Conservation (phyloP, 1,284 basidiomycete genomes). For the Irpex sp. region DNA sequence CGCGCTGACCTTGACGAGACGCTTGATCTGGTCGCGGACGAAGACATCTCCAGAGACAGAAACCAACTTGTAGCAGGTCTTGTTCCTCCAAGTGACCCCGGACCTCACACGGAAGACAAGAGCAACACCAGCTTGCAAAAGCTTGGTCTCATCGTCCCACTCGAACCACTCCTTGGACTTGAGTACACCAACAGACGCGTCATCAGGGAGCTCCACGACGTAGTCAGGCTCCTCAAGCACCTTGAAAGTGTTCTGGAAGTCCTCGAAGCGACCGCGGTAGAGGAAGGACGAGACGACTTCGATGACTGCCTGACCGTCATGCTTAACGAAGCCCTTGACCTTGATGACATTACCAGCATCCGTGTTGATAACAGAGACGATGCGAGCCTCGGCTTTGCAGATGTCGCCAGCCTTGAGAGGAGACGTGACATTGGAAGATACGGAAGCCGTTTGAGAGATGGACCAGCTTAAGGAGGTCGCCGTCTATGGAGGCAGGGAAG, state of each 20-base stretch:
- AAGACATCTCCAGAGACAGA: constrained; percentile 83
- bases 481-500: constrained; percentile 88
- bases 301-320: constrained; percentile 76
- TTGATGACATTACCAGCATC: constrained; percentile 93
- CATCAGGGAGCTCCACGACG: constrained; percentile 68
- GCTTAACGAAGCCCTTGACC: constrained; percentile 83
- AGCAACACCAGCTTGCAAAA: constrained; percentile 74
- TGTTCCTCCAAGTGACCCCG: constrained; percentile 88
- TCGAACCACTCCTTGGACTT: constrained; percentile 98
- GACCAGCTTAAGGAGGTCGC: constrained; percentile 91
- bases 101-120: constrained; percentile 89
- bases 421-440: constrained; percentile 71
- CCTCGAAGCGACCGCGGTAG: constrained; percentile 90
- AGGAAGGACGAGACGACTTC: constrained; percentile 95
- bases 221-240: constrained; percentile 87
- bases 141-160: constrained; percentile 82
- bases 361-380: constrained; percentile 86
- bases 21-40: constrained; percentile 81
- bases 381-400: constrained; percentile 85
- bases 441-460: constrained; percentile 97
- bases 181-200: constrained; percentile 85
- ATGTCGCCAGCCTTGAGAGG: constrained; percentile 83
- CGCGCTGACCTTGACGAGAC: constrained; percentile 82
- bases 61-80: constrained; percentile 78
- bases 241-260: constrained; percentile 96